phyloP scores from a whole-genome alignment of 1,284 basidiomycete genomes.

The Cutaneotrichosporon arboriforme region DNA sequence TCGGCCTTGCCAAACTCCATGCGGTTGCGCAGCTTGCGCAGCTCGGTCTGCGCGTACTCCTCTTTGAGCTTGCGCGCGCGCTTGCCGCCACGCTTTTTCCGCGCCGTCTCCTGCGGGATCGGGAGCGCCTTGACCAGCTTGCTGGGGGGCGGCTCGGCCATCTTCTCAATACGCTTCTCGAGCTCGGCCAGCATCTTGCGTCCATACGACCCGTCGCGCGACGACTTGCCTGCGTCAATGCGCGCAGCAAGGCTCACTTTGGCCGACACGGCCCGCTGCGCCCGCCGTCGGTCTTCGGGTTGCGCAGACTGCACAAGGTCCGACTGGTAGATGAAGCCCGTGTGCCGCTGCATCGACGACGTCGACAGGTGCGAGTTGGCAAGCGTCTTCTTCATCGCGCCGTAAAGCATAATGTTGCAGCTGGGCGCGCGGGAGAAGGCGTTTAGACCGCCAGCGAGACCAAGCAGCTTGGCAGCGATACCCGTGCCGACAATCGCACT shows the following conservation, averaged over 20 bases:
- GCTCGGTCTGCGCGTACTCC: slow-evolving; percentile 91
- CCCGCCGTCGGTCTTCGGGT: slow-evolving; percentile 84
- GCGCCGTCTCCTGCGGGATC: slow-evolving; percentile 91
- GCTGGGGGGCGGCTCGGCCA: slow-evolving; percentile 87
- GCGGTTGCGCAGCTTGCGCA: slow-evolving; percentile 93
- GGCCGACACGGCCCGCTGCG: slow-evolving; percentile 87
- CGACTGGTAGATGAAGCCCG: slow-evolving; percentile 93
- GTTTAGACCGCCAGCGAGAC: slow-evolving; percentile 88
- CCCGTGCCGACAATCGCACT: slow-evolving; percentile 96
- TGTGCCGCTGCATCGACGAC: slow-evolving; percentile 76
- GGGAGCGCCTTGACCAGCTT: slow-evolving; percentile 93
- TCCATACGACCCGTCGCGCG: slow-evolving; percentile 79
- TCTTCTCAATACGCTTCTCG: slow-evolving; percentile 82
- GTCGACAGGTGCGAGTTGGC: slow-evolving; percentile 67
- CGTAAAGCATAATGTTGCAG: slow-evolving; percentile 92
- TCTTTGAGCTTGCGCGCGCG: slow-evolving; percentile 96
- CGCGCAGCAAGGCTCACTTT: slow-evolving; percentile 86
- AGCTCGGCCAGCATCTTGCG: slow-evolving; percentile 74
- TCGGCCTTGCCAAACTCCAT: slow-evolving; percentile 95
- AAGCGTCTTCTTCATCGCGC: slow-evolving; percentile 78
- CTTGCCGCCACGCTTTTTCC: slow-evolving; percentile 92
- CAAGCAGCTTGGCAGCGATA: slow-evolving; percentile 94
- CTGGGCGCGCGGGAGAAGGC: slow-evolving; percentile 90
- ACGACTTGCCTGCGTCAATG: slow-evolving; percentile 78
- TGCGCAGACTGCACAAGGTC: slow-evolving; percentile 79